Conservation (phyloP, 2,329 filamentous ascomycete species). For the Fusarium foetens region DNA sequence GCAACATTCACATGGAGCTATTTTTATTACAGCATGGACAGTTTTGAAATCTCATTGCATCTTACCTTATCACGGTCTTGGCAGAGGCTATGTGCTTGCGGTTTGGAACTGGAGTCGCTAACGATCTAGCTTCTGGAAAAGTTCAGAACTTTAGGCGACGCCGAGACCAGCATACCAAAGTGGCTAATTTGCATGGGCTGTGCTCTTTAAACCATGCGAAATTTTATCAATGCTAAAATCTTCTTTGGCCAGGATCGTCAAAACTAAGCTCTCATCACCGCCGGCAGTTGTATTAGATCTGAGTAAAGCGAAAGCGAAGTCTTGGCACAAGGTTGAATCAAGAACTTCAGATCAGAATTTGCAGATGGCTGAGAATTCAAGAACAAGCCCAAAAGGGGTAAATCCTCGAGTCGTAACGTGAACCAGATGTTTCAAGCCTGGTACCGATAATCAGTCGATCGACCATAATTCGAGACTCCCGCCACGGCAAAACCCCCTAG, state of each 20-base stretch:
- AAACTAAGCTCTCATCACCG: background rate
- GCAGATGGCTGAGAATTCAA: background rate
- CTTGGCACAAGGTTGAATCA: slow-evolving; percentile 4
- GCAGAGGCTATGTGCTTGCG: slow-evolving; percentile 7
- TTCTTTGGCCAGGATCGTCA: background rate
- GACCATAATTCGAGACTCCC: slow-evolving; percentile 24
- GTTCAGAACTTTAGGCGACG: slow-evolving; percentile 1
- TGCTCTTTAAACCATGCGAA: slow-evolving; percentile 4
- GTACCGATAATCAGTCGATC: slow-evolving; percentile 5
- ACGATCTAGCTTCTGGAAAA: slow-evolving; percentile 15
- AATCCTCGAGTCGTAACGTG: background rate
- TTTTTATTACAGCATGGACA: slow-evolving; percentile 7
- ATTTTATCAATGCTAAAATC: background rate
- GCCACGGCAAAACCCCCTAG: slow-evolving; percentile 6
- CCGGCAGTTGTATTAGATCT: slow-evolving; percentile 2
- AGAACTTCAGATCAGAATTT: background rate
- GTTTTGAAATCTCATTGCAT: slow-evolving; percentile 5
- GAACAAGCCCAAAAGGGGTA: background rate
- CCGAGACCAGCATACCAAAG: background rate
- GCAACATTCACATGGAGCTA: background rate
- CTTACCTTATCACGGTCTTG: background rate
- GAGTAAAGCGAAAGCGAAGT: background rate
- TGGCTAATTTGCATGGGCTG: slow-evolving; percentile 9
- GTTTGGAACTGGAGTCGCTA: slow-evolving; percentile 4
- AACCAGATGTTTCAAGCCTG: slow-evolving; percentile 22